These are phyloP conservation scores for Zasmidium angulare DNA, from an alignment of 2,329 filamentous ascomycete genomes.

Conservation along the genomic window DNA sequence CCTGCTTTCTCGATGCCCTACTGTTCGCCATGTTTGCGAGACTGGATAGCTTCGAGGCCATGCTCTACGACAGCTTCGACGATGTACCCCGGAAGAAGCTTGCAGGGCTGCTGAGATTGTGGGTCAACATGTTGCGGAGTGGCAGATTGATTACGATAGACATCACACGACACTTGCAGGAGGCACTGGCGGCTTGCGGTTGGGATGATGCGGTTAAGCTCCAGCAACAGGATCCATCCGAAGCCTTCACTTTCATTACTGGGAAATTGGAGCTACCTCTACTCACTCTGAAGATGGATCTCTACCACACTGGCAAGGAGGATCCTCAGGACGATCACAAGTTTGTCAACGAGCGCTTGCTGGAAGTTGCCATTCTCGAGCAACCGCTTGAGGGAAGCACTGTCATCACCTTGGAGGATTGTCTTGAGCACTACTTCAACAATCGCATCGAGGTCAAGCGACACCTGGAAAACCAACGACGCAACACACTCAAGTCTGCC, in stretches of 20 bases:
- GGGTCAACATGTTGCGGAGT: slow-evolving; percentile 87
- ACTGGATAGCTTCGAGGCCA: slow-evolving; percentile 86
- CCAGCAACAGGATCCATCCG: slow-evolving; percentile 92
- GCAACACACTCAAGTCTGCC: slow-evolving; percentile 57
- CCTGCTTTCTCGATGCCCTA: slow-evolving; percentile 90
- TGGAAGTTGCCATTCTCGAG: slow-evolving; percentile 86
- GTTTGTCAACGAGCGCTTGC: slow-evolving; percentile 83
- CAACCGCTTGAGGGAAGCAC: slow-evolving; percentile 63
- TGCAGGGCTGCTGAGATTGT: slow-evolving; percentile 76
- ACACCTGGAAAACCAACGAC: slow-evolving; percentile 60
- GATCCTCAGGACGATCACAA: slow-evolving; percentile 87
- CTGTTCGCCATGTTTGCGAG: slow-evolving; percentile 95
- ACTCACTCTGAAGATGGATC: slow-evolving; percentile 86
- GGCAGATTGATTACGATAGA: slow-evolving; percentile 84
- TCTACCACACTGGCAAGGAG: slow-evolving; percentile 87
- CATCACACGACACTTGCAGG: slow-evolving; percentile 79
- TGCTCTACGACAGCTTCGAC: slow-evolving; percentile 76
- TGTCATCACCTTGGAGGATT: slow-evolving; percentile 78
- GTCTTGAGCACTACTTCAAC: slow-evolving; percentile 93
- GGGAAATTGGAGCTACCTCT: slow-evolving; percentile 84
- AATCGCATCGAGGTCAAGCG: slow-evolving; percentile 85
- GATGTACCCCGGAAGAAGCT: slow-evolving; percentile 72
- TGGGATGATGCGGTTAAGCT: slow-evolving; percentile 77
- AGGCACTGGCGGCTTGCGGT: slow-evolving; percentile 78
- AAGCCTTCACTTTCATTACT: slow-evolving; percentile 93